Conservation (phyloP, 176 grass and related monocot genomes). For the Rhynchospora pubera region DNA sequence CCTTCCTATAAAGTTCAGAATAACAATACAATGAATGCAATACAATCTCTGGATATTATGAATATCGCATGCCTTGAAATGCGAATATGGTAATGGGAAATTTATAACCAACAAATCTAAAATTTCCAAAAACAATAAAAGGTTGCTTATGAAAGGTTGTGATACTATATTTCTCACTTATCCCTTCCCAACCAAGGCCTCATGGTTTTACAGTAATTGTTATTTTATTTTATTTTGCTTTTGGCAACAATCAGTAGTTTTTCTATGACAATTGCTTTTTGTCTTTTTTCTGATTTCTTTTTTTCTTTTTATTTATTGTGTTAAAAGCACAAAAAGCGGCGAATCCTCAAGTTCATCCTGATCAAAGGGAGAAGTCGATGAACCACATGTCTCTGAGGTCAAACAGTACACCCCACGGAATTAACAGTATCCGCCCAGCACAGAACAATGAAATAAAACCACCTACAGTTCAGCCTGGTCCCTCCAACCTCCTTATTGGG, state of each 20-base stretch:
- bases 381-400: slow-evolving; percentile 39
- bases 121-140: background rate
- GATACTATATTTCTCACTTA: too few relatives aligned
- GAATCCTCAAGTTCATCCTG: slow-evolving; percentile 10
- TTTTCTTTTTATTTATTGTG: slow-evolving; percentile 12
- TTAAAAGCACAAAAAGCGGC: slow-evolving; percentile 24
- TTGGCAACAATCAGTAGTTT: background rate
- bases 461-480: slow-evolving; percentile 26
- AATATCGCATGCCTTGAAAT: background rate
- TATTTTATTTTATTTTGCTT: background rate
- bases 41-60: background rate
- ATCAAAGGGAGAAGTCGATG: slow-evolving; percentile 33
- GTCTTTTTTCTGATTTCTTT: slow-evolving; percentile 7
- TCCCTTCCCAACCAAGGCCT: too few relatives aligned
- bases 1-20: background rate
- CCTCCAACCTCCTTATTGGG: slow-evolving; percentile 36
- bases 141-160: background rate
- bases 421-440: slow-evolving; percentile 31
- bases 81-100: background rate
- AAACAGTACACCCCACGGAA: slow-evolving; percentile 26
- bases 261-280: background rate
- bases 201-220: too few relatives aligned
- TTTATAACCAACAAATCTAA: background rate
- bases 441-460: slow-evolving; percentile 46
- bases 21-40: background rate